Percentiles rank a stretch among this genome's conserved stretches.
phyloP scores from a whole-genome alignment of 2,329 filamentous ascomycete genomes.

The Aureobasidium sp. region DNA sequence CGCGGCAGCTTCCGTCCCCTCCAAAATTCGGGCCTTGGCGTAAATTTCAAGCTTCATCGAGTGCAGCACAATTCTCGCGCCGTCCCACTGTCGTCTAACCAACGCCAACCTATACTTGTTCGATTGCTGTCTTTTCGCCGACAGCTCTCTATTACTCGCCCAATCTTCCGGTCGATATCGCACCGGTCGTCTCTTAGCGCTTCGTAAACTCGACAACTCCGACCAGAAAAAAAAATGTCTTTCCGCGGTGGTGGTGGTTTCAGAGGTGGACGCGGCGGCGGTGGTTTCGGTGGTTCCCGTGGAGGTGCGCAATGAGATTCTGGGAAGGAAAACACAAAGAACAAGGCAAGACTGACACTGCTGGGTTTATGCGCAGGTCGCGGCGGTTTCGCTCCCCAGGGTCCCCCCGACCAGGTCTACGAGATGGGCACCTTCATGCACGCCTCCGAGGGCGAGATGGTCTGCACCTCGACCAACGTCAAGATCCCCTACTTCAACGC shows the following conservation, averaged over 20 bases:
- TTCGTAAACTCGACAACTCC: not conserved
- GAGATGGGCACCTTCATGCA: constrained; percentile 95
- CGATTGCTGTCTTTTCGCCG: constrained; percentile 9
- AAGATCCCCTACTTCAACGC: constrained; percentile 99
- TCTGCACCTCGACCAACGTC: constrained; percentile 89
- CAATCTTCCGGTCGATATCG: not conserved
- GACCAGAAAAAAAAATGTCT: constrained; percentile 20
- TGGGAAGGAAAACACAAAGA: not conserved
- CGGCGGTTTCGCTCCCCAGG: constrained; percentile 15
- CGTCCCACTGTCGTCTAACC: not conserved
- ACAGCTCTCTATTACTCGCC: not conserved
- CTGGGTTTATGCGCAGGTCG: constrained; percentile 2
- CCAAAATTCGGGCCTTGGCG: constrained; percentile 7
- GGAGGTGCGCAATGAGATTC: constrained; percentile 22
- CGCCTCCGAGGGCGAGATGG: constrained; percentile 93
- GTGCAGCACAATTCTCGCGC: not conserved
- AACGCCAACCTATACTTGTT: not conserved
- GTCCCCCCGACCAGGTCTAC: constrained; percentile 14
- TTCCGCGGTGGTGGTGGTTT: constrained; percentile 25
- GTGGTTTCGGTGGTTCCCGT: constrained; percentile 22
- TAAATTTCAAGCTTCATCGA: constrained; percentile 9
- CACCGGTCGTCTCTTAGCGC: constrained; percentile 3
- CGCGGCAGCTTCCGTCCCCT: constrained; percentile 1
- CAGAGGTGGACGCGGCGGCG: constrained; percentile 23
- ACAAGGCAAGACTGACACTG: constrained; percentile 5